Evolutionary conservation across 305 asterid genomes (phyloP), one percentile per base, ranked within the genome.

Genomic region (Fraxinus sp.): DNA sequence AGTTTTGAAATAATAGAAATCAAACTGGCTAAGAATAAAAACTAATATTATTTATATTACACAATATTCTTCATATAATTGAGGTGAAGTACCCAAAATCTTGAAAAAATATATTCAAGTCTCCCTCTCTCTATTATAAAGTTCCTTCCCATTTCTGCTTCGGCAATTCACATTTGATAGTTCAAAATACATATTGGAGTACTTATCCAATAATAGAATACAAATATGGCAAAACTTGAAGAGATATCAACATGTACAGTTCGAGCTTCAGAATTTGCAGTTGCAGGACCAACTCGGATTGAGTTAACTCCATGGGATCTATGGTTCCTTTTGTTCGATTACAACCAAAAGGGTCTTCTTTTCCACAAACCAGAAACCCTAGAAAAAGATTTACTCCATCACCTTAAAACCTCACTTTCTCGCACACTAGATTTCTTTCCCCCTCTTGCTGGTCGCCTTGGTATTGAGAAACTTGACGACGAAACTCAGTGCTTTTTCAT

Each of bases 231-330:
- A 16, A 79, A 39, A 37, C 26, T 78, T 8, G 83, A 75, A 24
- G 35, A 75, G 2, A 33, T 77, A 10, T 88, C 88, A 6, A 68
- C 89, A 74, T 75, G 83, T 71, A 41, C 49, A 4, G 81, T 88
- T 35, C 44, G 46, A 76, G 77, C 88, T 64, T 18, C 26, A 2
- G 20, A 30, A 22, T 6, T 44, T 5, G 41, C 35, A 49, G 62
- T 37, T 6, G 32, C 24, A 8, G 68, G 6, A 30, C 70, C 28
- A n/a, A 39, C 84, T n/a, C 80, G 74, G 13, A 7, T 87, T 30
- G 86, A 88, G 5, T 77, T 88, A 8, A 85, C 89, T 83, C 85
- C 90, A 35, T 88, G 90, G 88, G 91, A 88, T 72, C 33, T 88
- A 14, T 80, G 76, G 7, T n/a, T 82, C 1, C 89, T 89, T 39